Conservation (phyloP, 2,329 filamentous ascomycete genomes). For the Colletotrichum godetiae region DNA sequence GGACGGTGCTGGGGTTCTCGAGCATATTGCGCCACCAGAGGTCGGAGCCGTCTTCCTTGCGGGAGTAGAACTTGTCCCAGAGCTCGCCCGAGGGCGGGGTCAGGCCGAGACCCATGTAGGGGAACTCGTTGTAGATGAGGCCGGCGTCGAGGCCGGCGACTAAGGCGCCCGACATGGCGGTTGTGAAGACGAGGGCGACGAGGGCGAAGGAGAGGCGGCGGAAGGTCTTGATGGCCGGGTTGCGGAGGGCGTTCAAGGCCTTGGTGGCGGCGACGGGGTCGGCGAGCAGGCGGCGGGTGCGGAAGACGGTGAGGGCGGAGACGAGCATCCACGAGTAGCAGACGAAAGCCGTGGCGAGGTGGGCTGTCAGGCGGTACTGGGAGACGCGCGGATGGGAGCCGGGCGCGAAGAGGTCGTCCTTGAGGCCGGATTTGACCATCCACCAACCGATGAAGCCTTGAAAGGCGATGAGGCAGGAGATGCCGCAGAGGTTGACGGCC, state of each 20-base stretch:
- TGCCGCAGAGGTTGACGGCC: slow-evolving; percentile 81
- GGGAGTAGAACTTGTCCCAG: slow-evolving; percentile 86
- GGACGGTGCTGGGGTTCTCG: slow-evolving; percentile 95
- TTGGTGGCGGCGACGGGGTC: slow-evolving; percentile 73
- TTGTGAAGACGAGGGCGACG: slow-evolving; percentile 82
- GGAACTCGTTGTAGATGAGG: slow-evolving; percentile 99
- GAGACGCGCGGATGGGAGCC: slow-evolving; percentile 92
- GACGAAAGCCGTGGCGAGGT: slow-evolving; percentile 89
- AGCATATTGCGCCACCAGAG: slow-evolving; percentile 98
- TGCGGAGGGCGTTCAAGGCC: slow-evolving; percentile 70
- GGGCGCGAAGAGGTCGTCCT: slow-evolving; percentile 93
- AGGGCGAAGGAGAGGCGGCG: slow-evolving; percentile 78
- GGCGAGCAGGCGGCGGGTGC: slow-evolving; percentile 77
- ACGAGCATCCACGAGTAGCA: slow-evolving; percentile 96
- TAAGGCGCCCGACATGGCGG: slow-evolving; percentile 91
- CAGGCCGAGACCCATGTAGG: slow-evolving; percentile 89
- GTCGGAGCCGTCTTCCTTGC: slow-evolving; percentile 81
- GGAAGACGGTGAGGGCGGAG: slow-evolving; percentile 86
- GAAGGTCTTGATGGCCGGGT: slow-evolving; percentile 78
- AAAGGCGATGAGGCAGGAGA: slow-evolving; percentile 90
- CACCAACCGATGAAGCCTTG: slow-evolving; percentile 98
- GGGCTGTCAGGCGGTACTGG: slow-evolving; percentile 91
- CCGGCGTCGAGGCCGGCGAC: slow-evolving; percentile 96
- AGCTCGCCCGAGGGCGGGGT: slow-evolving; percentile 86
- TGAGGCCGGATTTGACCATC: slow-evolving; percentile 98